Evolutionary conservation across 2,329 filamentous ascomycete species (phyloP).

Genomic region (Microascus cirrosus): DNA sequence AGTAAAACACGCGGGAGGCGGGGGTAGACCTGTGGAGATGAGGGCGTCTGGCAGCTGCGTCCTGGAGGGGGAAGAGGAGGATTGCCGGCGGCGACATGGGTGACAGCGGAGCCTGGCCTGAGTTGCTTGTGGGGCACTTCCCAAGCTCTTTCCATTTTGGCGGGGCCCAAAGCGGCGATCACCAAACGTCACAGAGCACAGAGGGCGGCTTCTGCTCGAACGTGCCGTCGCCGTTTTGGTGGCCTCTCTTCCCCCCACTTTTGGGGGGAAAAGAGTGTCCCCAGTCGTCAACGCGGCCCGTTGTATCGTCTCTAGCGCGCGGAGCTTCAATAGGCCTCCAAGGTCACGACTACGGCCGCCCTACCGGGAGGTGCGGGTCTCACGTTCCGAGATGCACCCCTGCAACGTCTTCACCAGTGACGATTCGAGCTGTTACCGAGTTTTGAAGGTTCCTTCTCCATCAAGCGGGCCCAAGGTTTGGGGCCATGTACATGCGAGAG

Average conservation of each 20-base stretch:
- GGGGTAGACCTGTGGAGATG: background rate
- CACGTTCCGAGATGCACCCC: no score
- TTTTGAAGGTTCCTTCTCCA: background rate
- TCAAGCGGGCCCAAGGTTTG: background rate
- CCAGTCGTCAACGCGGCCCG: background rate
- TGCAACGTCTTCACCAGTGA: no score
- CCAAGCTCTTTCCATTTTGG: background rate
- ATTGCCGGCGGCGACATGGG: background rate
- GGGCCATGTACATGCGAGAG: background rate
- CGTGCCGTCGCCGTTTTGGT: background rate
- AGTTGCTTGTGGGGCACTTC: background rate
- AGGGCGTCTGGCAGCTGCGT: background rate
- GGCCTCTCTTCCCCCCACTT: background rate
- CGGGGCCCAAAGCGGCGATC: background rate
- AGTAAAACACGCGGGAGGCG: background rate
- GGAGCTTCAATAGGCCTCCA: background rate
- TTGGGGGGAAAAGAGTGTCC: background rate
- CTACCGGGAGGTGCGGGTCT: background rate
- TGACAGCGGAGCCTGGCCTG: background rate
- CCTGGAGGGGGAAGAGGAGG: background rate
- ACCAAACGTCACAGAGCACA: slow-evolving; percentile 3
- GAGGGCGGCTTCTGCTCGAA: background rate
- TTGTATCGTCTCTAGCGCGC: background rate
- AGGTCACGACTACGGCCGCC: background rate
- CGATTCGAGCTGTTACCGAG: no score